Evolutionary conservation across 164 flowering plant species (phyloP).

Genomic region (Nymphaea colorata): DNA sequence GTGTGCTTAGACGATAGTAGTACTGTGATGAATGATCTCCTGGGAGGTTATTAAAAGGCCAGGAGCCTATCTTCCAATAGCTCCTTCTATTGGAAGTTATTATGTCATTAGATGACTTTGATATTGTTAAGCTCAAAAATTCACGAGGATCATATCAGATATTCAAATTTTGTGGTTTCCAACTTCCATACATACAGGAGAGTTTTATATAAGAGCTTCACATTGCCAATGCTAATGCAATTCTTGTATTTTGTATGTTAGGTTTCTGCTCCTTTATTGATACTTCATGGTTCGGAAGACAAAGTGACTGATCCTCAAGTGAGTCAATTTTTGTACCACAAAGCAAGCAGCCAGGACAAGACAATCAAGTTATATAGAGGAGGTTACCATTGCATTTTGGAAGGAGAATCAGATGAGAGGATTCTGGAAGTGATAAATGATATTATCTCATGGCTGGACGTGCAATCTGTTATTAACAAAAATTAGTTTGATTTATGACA

Average conservation of each 20-base stretch:
- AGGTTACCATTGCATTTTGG: conserved; percentile 70
- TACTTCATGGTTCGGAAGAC: conserved; percentile 89
- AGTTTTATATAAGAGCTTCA: not conserved
- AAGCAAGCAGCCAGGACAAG: conserved; percentile 66
- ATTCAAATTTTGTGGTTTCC: not conserved
- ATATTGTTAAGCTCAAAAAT: not conserved
- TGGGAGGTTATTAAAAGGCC: too few species aligned
- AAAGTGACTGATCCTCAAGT: conserved; percentile 77
- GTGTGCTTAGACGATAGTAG: too few species aligned
- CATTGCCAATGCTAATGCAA: not conserved
- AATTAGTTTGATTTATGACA: not conserved
- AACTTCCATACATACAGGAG: not conserved
- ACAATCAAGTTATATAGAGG: conserved; percentile 65
- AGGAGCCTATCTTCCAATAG: too few species aligned
- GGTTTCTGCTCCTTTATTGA: conserved; percentile 71
- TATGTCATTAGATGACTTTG: too few species aligned
- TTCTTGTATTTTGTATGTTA: conserved; percentile 10
- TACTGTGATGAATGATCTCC: too few species aligned
- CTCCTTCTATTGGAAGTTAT: too few species aligned
- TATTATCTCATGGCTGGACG: conserved; percentile 74
- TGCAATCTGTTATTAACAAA: conserved; percentile 7
- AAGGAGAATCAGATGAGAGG: conserved; percentile 87
- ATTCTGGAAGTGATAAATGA: conserved; percentile 47
- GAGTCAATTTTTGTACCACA: conserved; percentile 70
- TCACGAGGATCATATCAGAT: not conserved